Evolutionary conservation across 1,284 basidiomycete genomes (phyloP).

Genomic region (Austropuccinia psidii): DNA sequence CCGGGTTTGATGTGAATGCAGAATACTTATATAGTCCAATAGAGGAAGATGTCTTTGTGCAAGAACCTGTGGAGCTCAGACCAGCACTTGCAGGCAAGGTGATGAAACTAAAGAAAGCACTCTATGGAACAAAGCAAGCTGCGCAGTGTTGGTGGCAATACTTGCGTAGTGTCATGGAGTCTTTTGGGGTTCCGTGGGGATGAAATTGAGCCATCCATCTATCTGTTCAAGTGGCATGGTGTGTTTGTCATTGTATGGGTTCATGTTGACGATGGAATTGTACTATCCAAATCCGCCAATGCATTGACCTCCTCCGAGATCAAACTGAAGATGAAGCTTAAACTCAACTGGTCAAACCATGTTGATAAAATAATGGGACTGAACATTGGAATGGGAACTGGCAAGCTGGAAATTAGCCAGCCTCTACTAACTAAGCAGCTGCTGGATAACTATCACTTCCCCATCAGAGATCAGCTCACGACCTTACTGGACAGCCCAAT

Average conservation of each 20-base stretch:
- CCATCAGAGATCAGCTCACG: too few relatives aligned
- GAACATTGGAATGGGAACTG: background rate
- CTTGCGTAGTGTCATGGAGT: background rate
- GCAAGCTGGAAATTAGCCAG: background rate
- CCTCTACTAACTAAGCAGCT: background rate
- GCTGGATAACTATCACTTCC: background rate
- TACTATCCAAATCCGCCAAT: background rate
- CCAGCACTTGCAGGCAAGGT: background rate
- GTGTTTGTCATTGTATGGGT: conserved; percentile 2
- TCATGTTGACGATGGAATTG: background rate
- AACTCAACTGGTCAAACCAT: background rate
- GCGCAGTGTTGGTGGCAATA: conserved; percentile 3
- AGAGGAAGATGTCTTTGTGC: too few relatives aligned
- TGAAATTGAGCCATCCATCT: background rate
- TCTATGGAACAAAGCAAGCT: background rate
- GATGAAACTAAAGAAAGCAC: background rate
- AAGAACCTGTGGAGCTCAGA: background rate
- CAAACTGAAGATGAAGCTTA: background rate
- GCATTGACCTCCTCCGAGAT: background rate
- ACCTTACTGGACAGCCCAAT: too few relatives aligned
- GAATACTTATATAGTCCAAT: conserved; percentile 8
- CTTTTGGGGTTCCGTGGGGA: background rate
- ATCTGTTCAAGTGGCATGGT: background rate
- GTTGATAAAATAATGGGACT: background rate
- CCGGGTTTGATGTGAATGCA: background rate